Percentiles rank a stretch among this genome's conserved stretches.
Evolutionary conservation across 192 early-diverging fungal genomes (phyloP).

Genomic region (Oehlia diaphana): DNA sequence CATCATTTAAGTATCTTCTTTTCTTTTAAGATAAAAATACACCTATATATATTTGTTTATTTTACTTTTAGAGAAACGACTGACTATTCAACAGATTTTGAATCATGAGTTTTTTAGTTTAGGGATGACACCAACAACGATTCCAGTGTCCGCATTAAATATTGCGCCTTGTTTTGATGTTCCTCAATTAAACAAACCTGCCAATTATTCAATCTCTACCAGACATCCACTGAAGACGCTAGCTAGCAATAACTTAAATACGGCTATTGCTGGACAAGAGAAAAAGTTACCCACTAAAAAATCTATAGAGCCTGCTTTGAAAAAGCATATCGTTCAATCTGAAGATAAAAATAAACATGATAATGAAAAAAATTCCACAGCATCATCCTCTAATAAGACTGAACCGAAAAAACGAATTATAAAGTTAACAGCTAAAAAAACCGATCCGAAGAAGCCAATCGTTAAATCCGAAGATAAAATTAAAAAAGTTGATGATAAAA

Average conservation of each 20-base stretch:
- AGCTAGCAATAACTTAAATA: neutral
- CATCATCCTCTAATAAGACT: no score
- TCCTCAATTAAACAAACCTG: neutral
- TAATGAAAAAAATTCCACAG: neutral
- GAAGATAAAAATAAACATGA: neutral
- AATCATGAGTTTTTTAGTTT: constrained; percentile 1
- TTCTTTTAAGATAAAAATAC: no score
- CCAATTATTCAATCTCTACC: neutral
- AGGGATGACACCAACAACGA: neutral
- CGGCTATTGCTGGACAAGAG: no score
- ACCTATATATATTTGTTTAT: no score
- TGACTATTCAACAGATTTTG: constrained; percentile 3
- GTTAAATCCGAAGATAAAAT: neutral
- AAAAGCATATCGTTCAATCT: neutral
- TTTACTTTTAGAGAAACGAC: constrained; percentile 19
- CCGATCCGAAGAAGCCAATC: no score
- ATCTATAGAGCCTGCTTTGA: neutral
- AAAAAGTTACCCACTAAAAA: no score
- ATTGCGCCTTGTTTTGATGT: constrained; percentile 2
- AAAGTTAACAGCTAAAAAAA: no score
- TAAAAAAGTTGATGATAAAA: neutral
- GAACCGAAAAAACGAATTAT: no score
- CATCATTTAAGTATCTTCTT: neutral
- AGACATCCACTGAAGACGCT: neutral
- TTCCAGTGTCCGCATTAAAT: neutral